A percentile compares a stretch with the other conserved stretches of the same genome.
These are phyloP conservation scores for Closterium sp. DNA, from an alignment of 139 green algal genomes.

Conservation along the genomic window DNA sequence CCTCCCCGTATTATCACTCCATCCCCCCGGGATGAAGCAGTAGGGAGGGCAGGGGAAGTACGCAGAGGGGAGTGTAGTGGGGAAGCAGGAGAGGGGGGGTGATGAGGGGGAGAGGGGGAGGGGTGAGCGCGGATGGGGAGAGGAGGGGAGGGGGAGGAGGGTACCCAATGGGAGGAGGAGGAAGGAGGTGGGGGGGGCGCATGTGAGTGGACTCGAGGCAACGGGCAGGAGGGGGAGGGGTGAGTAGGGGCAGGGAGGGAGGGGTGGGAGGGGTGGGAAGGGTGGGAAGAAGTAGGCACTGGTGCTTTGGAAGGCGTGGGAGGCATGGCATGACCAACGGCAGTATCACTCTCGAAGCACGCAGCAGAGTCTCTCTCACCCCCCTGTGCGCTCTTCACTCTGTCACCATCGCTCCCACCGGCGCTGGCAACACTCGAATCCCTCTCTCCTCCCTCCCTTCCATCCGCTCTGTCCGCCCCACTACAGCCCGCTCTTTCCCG, in stretches of 20 bases:
- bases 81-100: background rate
- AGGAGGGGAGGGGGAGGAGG: background rate
- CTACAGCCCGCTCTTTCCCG: background rate
- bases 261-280: background rate
- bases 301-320: background rate
- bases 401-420: background rate
- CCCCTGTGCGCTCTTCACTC: background rate
- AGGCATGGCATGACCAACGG: background rate
- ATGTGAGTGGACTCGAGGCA: background rate
- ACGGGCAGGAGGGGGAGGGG: background rate
- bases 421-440: background rate
- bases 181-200: background rate
- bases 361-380: background rate
- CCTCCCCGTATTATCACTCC: background rate
- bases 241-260: too few species aligned
- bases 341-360: background rate
- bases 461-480: background rate
- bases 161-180: background rate
- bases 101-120: background rate
- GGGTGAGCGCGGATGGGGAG: background rate
- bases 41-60: background rate
- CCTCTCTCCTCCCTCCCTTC: background rate
- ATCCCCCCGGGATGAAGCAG: background rate
- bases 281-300: background rate
- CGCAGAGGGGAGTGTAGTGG: background rate